Percentiles rank a stretch among this genome's conserved stretches.
phyloP scores from a whole-genome alignment of 2,329 filamentous ascomycete species.

The Beauveria sp. region DNA sequence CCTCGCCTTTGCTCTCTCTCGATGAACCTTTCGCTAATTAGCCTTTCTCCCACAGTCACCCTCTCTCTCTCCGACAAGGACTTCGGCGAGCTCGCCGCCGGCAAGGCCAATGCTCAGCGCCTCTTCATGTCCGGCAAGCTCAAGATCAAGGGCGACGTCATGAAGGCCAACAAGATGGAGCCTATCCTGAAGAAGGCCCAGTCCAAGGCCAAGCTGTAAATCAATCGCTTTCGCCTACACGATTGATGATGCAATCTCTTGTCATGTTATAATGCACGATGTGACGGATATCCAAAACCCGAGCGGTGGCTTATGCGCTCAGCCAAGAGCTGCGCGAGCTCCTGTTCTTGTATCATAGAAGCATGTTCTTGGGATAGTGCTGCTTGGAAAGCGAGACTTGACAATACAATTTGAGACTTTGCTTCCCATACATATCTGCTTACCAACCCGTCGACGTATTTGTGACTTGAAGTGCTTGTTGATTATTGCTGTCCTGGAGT shows the following conservation, averaged over 20 bases:
- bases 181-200: conserved; percentile 85
- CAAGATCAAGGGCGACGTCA: conserved; percentile 96
- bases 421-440: neutral
- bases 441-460: neutral
- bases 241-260: neutral
- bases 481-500: neutral
- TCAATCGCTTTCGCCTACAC: neutral
- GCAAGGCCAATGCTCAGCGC: conserved; percentile 89
- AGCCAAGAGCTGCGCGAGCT: neutral
- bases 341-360: conserved; percentile 6
- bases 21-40: too few species aligned
- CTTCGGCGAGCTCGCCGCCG: conserved; percentile 73
- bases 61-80: conserved; percentile 76
- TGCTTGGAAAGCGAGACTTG: neutral
- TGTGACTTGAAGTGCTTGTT: neutral
- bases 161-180: conserved; percentile 98
- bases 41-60: conserved; percentile 55
- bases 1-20: conserved; percentile 40
- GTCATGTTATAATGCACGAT: conserved; percentile 1
- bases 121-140: conserved; percentile 98
- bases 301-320: neutral
- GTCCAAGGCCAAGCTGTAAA: conserved; percentile 74
- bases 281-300: neutral
- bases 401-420: neutral
- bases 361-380: conserved; percentile 1